A percentile compares a stretch with the other conserved stretches of the same genome.
Evolutionary conservation across 2,329 filamentous ascomycete genomes (phyloP).

Genomic region (Paramyrothecium sp.): DNA sequence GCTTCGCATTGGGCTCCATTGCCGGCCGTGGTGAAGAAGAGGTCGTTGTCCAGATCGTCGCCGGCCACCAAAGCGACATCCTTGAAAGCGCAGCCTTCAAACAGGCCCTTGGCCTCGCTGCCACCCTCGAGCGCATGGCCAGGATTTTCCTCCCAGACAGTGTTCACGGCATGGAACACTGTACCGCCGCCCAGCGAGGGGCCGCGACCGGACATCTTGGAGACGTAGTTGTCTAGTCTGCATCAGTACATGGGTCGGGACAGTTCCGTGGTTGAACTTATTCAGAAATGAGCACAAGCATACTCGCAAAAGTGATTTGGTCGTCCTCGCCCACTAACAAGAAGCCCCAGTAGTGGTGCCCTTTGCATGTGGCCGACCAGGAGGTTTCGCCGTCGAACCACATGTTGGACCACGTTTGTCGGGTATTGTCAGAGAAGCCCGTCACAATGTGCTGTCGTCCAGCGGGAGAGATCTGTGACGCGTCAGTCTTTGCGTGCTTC

Average conservation of each 20-base stretch:
- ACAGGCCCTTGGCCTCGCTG: constrained; percentile 42
- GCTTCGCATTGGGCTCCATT: too few relatives aligned
- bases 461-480: constrained; percentile 50
- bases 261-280: constrained; percentile 13
- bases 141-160: constrained; percentile 55
- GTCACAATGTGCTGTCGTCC: constrained; percentile 61
- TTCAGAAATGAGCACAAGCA: neutral
- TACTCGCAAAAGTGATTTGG: neutral
- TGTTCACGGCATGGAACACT: constrained; percentile 59
- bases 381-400: constrained; percentile 54
- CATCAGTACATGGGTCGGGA: neutral
- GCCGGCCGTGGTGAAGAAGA: too few relatives aligned
- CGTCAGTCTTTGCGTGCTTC: too few relatives aligned
- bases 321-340: constrained; percentile 57
- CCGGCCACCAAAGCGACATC: constrained; percentile 32
- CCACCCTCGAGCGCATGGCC: constrained; percentile 59
- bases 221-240: constrained; percentile 58
- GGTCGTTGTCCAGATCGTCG: too few relatives aligned
- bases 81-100: constrained; percentile 59
- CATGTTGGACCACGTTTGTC: constrained; percentile 59
- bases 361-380: constrained; percentile 58
- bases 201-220: constrained; percentile 54
- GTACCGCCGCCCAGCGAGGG: constrained; percentile 59
- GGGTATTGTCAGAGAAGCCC: constrained; percentile 49
- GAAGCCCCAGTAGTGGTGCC: constrained; percentile 59